phyloP scores from a whole-genome alignment of 345 rosid genomes.

The Rhizophora apiculata region DNA sequence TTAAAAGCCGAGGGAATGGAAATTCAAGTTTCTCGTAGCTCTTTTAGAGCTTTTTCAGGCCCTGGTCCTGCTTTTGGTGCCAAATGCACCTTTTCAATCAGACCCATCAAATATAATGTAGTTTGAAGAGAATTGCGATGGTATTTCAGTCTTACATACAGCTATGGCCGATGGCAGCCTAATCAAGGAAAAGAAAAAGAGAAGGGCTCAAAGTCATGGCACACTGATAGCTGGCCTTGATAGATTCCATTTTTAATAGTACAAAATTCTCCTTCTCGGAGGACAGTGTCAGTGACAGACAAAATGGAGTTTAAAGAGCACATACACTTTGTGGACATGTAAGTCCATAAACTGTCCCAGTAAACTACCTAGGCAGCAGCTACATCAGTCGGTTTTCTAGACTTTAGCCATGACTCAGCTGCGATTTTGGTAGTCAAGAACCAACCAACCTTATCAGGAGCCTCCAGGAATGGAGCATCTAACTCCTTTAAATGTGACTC shows the following conservation, averaged over 20 bases:
- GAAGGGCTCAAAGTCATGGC: too few species aligned
- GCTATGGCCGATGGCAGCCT: too few species aligned
- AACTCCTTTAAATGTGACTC: conserved; percentile 80
- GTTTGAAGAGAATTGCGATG: too few species aligned
- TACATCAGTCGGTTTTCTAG: conserved; percentile 44
- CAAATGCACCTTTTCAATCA: too few species aligned
- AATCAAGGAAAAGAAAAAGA: too few species aligned
- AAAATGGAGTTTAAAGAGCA: conserved; percentile 7
- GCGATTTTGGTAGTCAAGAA: conserved; percentile 82
- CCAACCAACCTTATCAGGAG: conserved; percentile 88
- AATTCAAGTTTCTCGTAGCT: too few species aligned
- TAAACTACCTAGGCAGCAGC: conserved; percentile 38
- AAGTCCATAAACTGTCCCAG: conserved; percentile 3
- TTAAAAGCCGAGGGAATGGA: too few species aligned
- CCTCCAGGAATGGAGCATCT: conserved; percentile 86
- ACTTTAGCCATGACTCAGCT: conserved; percentile 73
- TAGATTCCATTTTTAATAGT: conserved; percentile 20
- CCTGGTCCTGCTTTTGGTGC: too few species aligned
- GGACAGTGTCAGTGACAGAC: conserved; percentile 7
- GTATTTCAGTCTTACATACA: too few species aligned
- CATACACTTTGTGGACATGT: conserved; percentile 13
- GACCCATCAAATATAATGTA: too few species aligned
- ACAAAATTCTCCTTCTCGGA: conserved; percentile 33
- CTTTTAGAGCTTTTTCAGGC: too few species aligned
- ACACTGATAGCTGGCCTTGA: background rate